Conservation (phyloP, 2,329 filamentous ascomycete species). For the Plectosphaerella cucumerina region DNA sequence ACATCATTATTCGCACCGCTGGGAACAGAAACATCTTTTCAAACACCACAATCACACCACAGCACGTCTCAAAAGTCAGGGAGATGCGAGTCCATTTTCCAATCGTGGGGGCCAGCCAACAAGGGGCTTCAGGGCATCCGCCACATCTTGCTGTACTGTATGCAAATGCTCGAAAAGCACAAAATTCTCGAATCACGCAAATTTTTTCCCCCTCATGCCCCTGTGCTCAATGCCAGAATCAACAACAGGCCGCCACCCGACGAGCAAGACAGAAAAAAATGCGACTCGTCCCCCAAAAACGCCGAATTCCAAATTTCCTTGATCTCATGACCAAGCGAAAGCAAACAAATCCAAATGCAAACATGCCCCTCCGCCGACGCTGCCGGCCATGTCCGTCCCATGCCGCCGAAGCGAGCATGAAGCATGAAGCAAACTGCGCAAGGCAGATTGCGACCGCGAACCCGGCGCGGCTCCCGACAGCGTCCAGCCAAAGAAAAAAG, state of each 20-base stretch:
- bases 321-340: background rate
- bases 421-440: background rate
- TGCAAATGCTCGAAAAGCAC: background rate
- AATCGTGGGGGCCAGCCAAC: background rate
- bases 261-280: too few species aligned
- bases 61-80: background rate
- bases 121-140: background rate
- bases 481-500: slow-evolving; percentile 6
- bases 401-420: background rate
- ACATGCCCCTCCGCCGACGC: background rate
- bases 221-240: background rate
- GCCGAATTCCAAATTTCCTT: background rate
- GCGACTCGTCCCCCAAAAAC: background rate
- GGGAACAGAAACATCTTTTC: too few species aligned
- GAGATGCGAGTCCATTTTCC: background rate
- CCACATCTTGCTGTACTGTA: background rate
- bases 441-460: background rate
- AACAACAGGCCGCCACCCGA: background rate
- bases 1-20: too few species aligned
- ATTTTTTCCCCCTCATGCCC: background rate
- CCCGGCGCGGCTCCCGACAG: background rate
- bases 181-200: background rate
- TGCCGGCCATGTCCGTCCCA: background rate
- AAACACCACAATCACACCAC: background rate
- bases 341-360: background rate